phyloP scores from a whole-genome alignment of 352 stramenopile species.

The Saprolegnia diclina region DNA sequence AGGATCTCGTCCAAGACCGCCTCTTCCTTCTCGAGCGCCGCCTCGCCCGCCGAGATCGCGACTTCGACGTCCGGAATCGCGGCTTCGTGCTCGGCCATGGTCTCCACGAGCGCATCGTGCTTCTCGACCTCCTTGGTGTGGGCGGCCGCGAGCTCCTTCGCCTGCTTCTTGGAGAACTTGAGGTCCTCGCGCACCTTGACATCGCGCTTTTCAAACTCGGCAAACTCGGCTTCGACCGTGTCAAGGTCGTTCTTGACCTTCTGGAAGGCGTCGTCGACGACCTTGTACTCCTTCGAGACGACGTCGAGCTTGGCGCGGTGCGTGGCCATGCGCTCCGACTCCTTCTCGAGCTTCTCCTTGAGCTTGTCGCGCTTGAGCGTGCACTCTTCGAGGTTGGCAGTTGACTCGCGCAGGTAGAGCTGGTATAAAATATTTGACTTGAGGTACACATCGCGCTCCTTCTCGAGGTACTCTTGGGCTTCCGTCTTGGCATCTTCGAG shows the following conservation, averaged over 20 bases:
- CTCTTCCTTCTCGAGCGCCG: slow-evolving; percentile 79
- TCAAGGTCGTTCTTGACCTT: slow-evolving; percentile 80
- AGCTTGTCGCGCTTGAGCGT: slow-evolving; percentile 59
- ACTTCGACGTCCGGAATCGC: slow-evolving; percentile 86
- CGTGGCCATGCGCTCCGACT: slow-evolving; percentile 67
- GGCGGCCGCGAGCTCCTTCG: slow-evolving; percentile 88
- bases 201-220: slow-evolving; percentile 94
- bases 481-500: slow-evolving; percentile 93
- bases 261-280: slow-evolving; percentile 81
- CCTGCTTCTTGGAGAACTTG: slow-evolving; percentile 91
- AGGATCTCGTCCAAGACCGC: slow-evolving; percentile 81
- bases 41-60: slow-evolving; percentile 61
- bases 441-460: slow-evolving; percentile 94
- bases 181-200: slow-evolving; percentile 97
- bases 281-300: slow-evolving; percentile 78
- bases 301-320: slow-evolving; percentile 72
- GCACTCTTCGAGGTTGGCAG: slow-evolving; percentile 56
- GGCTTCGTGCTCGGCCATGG: slow-evolving; percentile 82
- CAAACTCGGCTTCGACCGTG: slow-evolving; percentile 89
- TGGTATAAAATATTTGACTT: slow-evolving; percentile 98
- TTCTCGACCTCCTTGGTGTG: slow-evolving; percentile 91
- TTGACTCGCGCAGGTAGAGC: slow-evolving; percentile 81
- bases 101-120: slow-evolving; percentile 70
- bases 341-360: slow-evolving; percentile 67
- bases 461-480: slow-evolving; percentile 91